A percentile compares a stretch with the other conserved stretches of the same genome.
These are phyloP conservation scores for Puccinellia tenuiflora DNA, from an alignment of 176 grass and related monocot genomes.

Conservation along the genomic window DNA sequence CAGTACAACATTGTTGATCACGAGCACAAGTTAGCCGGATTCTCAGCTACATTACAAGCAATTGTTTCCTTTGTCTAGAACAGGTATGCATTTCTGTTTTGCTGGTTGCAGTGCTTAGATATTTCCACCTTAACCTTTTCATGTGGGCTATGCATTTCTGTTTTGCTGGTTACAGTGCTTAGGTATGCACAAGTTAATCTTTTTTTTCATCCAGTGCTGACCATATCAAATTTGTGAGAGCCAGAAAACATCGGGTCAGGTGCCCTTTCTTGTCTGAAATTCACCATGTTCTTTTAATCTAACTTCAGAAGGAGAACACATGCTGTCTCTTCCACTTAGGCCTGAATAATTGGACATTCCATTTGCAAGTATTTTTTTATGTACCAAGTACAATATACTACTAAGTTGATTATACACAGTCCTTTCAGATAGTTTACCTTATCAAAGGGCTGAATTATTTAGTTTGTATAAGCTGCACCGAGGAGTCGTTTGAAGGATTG, in stretches of 20 bases:
- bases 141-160: neutral
- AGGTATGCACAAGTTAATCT: too few relatives aligned
- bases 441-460: conserved; percentile 97
- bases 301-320: neutral
- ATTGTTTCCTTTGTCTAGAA: conserved; percentile 97
- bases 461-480: conserved; percentile 93
- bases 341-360: neutral
- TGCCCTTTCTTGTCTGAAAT: neutral
- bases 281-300: neutral
- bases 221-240: conserved; percentile 88
- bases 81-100: conserved; percentile 30
- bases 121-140: neutral
- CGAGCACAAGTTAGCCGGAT: conserved; percentile 97
- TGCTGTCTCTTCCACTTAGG: neutral
- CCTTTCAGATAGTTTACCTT: conserved; percentile 88
- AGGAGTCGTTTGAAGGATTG: conserved; percentile 79
- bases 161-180: too few relatives aligned
- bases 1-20: too few relatives aligned
- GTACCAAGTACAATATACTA: neutral
- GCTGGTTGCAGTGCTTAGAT: neutral
- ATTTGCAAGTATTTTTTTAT: neutral
- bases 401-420: conserved; percentile 20
- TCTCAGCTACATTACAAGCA: conserved; percentile 92
- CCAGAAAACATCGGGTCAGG: conserved; percentile 85
- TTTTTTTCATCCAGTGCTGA: conserved; percentile 66